Conservation (phyloP, 2,329 filamentous ascomycete species). For the Periconia sp. region DNA sequence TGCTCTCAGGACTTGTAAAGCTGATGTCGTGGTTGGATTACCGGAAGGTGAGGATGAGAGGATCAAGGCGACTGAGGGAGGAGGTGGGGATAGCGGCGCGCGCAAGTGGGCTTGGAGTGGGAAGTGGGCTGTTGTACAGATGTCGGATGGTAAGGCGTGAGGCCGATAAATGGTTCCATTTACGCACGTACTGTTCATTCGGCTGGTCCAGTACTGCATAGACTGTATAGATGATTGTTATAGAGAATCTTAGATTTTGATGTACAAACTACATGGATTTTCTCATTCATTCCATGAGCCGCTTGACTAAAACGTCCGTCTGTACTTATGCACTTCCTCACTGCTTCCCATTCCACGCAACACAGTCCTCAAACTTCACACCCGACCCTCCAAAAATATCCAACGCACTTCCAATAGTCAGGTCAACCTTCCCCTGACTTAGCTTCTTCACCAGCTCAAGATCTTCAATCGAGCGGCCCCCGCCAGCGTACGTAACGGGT, state of each 20-base stretch:
- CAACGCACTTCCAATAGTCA: constrained; percentile 94
- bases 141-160: constrained; percentile 66
- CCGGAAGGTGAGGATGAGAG: constrained; percentile 79
- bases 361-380: constrained; percentile 85
- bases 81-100: constrained; percentile 68
- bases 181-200: background rate
- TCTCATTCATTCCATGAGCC: too few species aligned
- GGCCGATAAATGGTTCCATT: background rate
- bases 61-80: constrained; percentile 66
- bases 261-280: too few species aligned
- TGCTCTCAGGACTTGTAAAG: constrained; percentile 91
- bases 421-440: constrained; percentile 79
- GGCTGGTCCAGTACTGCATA: background rate
- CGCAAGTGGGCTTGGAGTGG: constrained; percentile 94
- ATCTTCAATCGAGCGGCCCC: constrained; percentile 80
- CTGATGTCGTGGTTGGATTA: constrained; percentile 92
- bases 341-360: constrained; percentile 72
- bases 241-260: background rate
- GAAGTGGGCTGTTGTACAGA: constrained; percentile 94
- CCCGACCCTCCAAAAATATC: constrained; percentile 92
- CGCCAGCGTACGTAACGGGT: constrained; percentile 94
- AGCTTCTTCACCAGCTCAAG: constrained; percentile 77
- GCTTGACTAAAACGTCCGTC: too few species aligned
- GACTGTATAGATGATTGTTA: background rate
- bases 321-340: background rate